Percentiles rank a stretch among this genome's conserved stretches.
phyloP scores from a whole-genome alignment of 208 protist genomes.

The Leishmania guyanensis region DNA sequence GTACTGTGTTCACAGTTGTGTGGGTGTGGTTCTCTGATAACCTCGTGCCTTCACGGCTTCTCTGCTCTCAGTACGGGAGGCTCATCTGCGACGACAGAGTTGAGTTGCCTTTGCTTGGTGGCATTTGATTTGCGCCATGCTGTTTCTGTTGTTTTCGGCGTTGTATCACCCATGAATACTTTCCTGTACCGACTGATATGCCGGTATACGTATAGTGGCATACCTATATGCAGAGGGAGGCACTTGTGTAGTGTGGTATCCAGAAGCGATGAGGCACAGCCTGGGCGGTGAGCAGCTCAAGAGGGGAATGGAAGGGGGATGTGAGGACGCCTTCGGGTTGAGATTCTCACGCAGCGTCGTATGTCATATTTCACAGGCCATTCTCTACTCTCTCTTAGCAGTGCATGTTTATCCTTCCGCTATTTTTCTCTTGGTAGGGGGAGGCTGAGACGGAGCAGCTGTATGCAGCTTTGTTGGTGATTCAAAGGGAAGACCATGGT shows the following conservation, averaged over 20 bases:
- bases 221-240: not conserved
- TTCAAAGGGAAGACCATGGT: not conserved
- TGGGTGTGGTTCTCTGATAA: conserved; percentile 67
- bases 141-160: not conserved
- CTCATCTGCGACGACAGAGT: not conserved
- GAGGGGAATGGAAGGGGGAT: not conserved
- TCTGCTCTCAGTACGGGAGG: conserved; percentile 76
- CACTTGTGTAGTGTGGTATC: not conserved
- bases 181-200: not conserved
- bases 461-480: not conserved
- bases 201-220: too few species aligned
- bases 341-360: not conserved
- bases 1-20: conserved; percentile 43
- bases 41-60: conserved; percentile 44
- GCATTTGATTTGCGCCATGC: not conserved
- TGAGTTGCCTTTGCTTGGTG: not conserved
- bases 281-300: not conserved
- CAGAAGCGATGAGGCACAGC: not conserved
- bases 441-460: not conserved
- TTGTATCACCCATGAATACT: not conserved
- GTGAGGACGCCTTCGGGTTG: not conserved
- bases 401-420: not conserved
- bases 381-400: not conserved
- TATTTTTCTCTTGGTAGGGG: not conserved
- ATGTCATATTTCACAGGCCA: not conserved